A percentile compares a stretch with the other conserved stretches of the same genome.
Conservation (phyloP, 169 alveolate species). For the Plasmodium cynomolgi region DNA sequence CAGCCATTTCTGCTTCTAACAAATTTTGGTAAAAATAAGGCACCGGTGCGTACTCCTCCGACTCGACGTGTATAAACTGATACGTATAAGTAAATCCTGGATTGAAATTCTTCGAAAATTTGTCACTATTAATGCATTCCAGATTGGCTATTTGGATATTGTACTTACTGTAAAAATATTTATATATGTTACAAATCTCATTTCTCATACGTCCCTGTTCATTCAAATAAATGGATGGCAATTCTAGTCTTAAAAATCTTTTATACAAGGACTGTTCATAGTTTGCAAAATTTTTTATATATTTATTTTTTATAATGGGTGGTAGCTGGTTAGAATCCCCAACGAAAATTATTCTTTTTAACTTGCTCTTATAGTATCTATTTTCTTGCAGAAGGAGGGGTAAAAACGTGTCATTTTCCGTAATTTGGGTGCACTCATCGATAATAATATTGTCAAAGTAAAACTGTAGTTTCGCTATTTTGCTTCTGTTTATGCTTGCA, state of each 20-base stretch:
- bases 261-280: constrained; percentile 90
- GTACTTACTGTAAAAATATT: constrained; percentile 87
- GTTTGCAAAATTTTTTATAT: constrained; percentile 83
- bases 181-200: constrained; percentile 89
- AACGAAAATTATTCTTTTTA: constrained; percentile 90
- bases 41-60: constrained; percentile 90
- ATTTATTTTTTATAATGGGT: constrained; percentile 92
- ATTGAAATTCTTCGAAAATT: constrained; percentile 49
- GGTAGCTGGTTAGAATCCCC: constrained; percentile 96
- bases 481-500: constrained; percentile 93
- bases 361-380: constrained; percentile 78
- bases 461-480: constrained; percentile 82
- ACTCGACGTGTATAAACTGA: constrained; percentile 90
- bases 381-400: constrained; percentile 91
- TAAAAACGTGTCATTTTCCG: constrained; percentile 92
- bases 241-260: constrained; percentile 88
- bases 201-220: constrained; percentile 93
- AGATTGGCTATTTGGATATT: constrained; percentile 58
- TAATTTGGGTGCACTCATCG: constrained; percentile 93
- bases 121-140: constrained; percentile 45
- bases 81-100: constrained; percentile 82
- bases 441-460: constrained; percentile 88
- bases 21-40: constrained; percentile 93
- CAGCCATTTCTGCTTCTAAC: constrained; percentile 94
- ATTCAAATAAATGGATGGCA: constrained; percentile 87